These are phyloP conservation scores for Globisporangium megalacanthum DNA, from an alignment of 352 stramenopile genomes.

Conservation along the genomic window DNA sequence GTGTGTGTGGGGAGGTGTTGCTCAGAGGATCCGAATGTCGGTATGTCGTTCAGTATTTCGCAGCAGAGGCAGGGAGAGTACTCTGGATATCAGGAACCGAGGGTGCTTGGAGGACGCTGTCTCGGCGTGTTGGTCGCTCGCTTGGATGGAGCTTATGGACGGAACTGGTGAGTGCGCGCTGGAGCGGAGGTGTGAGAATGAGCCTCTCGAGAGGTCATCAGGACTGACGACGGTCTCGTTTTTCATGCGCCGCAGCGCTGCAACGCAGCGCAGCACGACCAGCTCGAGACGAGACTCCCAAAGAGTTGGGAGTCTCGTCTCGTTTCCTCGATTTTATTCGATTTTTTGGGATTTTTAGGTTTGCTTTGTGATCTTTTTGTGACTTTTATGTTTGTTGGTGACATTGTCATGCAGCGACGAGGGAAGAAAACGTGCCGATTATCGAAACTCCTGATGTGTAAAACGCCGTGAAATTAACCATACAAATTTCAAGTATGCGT, in stretches of 20 bases:
- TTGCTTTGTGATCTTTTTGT: too few species aligned
- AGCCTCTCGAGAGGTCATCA: neutral
- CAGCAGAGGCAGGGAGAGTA: too few species aligned
- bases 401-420: conserved; percentile 2
- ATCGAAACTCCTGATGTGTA: neutral
- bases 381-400: neutral
- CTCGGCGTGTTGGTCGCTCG: neutral
- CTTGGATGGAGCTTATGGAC: neutral
- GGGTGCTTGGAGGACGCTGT: too few species aligned
- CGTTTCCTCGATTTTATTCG: too few species aligned
- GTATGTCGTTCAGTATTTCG: too few species aligned
- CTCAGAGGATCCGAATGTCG: too few species aligned
- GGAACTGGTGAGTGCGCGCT: neutral
- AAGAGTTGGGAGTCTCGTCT: too few species aligned
- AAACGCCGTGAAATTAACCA: neutral
- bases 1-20: neutral
- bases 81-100: too few species aligned
- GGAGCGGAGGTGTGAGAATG: conserved; percentile 4
- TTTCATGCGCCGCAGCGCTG: neutral
- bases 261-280: neutral
- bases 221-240: neutral
- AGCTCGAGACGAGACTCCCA: too few species aligned
- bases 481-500: neutral
- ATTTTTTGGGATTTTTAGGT: too few species aligned
- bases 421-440: neutral